Evolutionary conservation across 1,139 yeast species (phyloP).

Genomic region (Hyphopichia khmerensis): DNA sequence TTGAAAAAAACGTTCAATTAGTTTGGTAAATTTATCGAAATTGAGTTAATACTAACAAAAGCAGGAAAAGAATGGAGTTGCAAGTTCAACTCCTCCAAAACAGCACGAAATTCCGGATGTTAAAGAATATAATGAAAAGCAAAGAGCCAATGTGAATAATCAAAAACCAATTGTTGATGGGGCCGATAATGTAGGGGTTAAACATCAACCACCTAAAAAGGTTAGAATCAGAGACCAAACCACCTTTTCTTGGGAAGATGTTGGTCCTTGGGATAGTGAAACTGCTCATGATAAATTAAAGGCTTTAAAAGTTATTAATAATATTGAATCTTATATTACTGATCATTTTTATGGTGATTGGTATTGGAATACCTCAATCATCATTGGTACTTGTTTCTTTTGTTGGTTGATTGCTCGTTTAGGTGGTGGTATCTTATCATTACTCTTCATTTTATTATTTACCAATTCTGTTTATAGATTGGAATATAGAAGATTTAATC

Average conservation of each 20-base stretch:
- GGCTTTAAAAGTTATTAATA: slow-evolving; percentile 23
- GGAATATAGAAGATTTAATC: slow-evolving; percentile 71
- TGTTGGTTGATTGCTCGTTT: slow-evolving; percentile 60
- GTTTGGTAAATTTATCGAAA: neutral
- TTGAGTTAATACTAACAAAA: neutral
- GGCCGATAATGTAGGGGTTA: slow-evolving; percentile 10
- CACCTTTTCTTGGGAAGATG: slow-evolving; percentile 42
- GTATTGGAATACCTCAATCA: slow-evolving; percentile 64
- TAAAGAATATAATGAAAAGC: slow-evolving; percentile 27
- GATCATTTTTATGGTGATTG: slow-evolving; percentile 73
- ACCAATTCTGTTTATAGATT: slow-evolving; percentile 66
- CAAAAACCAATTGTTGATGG: slow-evolving; percentile 26
- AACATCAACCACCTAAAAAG: slow-evolving; percentile 13
- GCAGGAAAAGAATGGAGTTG: slow-evolving; percentile 4
- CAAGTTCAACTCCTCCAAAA: neutral
- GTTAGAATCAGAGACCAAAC: slow-evolving; percentile 27
- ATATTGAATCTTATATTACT: slow-evolving; percentile 56
- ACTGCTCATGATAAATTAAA: slow-evolving; percentile 23
- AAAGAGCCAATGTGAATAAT: slow-evolving; percentile 13
- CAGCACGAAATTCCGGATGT: slow-evolving; percentile 28
- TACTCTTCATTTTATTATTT: slow-evolving; percentile 56
- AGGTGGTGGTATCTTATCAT: slow-evolving; percentile 58
- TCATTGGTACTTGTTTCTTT: slow-evolving; percentile 70
- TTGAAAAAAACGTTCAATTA: too few species aligned
- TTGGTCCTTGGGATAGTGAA: slow-evolving; percentile 40